phyloP scores from a whole-genome alignment of 306 rosid species.

The Quercus agrifolia region DNA sequence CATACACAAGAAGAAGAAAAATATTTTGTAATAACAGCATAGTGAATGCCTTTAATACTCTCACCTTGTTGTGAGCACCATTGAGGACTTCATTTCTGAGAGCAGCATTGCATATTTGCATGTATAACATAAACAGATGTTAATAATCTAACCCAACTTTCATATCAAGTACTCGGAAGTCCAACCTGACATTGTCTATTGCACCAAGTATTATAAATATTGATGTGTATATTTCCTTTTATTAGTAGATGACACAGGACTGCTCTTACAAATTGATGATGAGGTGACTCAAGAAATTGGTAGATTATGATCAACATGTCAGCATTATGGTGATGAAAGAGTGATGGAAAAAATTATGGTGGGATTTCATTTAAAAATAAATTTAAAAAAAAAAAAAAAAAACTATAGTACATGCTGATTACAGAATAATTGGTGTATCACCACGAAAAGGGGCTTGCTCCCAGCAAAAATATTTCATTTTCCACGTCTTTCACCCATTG shows the following conservation, averaged over 20 bases:
- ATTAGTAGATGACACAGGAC: not conserved
- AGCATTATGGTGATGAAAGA: not conserved
- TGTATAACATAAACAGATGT: not conserved
- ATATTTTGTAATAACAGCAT: no score
- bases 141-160: not conserved
- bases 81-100: not conserved
- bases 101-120: not conserved
- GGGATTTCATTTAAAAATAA: conserved; percentile 22
- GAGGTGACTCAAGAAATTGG: conserved; percentile 1
- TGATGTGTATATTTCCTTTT: not conserved
- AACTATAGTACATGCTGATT: conserved; percentile 41
- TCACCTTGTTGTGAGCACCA: not conserved
- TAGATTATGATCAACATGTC: not conserved
- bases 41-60: not conserved
- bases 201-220: not conserved
- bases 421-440: conserved; percentile 49
- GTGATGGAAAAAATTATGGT: conserved; percentile 7
- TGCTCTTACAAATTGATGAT: not conserved
- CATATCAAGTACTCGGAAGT: not conserved
- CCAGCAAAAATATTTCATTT: conserved; percentile 88
- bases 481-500: conserved; percentile 97
- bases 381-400: not conserved
- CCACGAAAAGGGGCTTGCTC: conserved; percentile 98
- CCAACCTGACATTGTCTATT: not conserved
- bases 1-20: not conserved